Conservation (phyloP, 2,329 filamentous ascomycete species). For the Cadophora luteo-olivacea region DNA sequence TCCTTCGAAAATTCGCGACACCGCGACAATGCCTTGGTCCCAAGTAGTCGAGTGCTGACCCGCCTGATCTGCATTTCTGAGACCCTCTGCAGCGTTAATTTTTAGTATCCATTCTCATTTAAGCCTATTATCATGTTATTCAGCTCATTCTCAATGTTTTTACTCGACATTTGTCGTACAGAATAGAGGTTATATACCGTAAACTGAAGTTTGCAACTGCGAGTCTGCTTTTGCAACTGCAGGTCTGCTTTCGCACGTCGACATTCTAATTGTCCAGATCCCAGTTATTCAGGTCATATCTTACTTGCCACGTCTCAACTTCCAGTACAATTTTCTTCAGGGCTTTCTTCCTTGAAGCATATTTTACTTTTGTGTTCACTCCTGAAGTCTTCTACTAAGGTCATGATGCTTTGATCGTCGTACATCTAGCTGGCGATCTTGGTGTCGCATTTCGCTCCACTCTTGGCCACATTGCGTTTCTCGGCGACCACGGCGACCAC, state of each 20-base stretch:
- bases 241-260: too few species aligned
- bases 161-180: conserved; percentile 24
- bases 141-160: conserved; percentile 31
- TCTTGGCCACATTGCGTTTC: too few species aligned
- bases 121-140: conserved; percentile 21
- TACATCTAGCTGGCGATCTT: conserved; percentile 17
- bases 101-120: conserved; percentile 20
- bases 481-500: too few species aligned
- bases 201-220: too few species aligned
- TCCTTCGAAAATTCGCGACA: conserved; percentile 22
- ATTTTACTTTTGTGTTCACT: conserved; percentile 27
- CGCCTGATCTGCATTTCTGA: conserved; percentile 23
- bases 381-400: conserved; percentile 13
- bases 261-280: conserved; percentile 37
- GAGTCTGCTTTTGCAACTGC: too few species aligned
- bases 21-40: conserved; percentile 23
- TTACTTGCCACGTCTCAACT: conserved; percentile 36
- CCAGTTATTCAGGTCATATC: conserved; percentile 38
- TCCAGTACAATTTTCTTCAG: conserved; percentile 32
- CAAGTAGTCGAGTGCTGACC: not conserved
- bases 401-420: conserved; percentile 19
- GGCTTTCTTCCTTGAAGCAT: conserved; percentile 25
- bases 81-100: conserved; percentile 26
- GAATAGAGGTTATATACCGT: too few species aligned
- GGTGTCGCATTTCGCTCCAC: too few species aligned